A percentile compares a stretch with the other conserved stretches of the same genome.
Evolutionary conservation across 805 yeast species (phyloP).

Genomic region (Sugiyamaella americana): DNA sequence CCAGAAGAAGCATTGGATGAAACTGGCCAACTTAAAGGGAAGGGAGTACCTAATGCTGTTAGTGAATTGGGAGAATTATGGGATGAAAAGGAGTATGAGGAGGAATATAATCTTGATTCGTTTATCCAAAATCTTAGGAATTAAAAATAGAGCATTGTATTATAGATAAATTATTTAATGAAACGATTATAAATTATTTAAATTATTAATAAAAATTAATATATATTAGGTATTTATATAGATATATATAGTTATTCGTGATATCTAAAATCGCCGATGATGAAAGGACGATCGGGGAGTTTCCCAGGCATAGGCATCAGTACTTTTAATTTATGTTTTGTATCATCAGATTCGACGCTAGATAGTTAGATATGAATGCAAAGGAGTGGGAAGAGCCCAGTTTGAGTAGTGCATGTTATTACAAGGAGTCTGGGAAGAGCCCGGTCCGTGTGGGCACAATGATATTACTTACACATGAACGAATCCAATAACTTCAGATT

Average conservation of each 20-base stretch:
- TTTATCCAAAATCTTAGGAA: conserved; percentile 74
- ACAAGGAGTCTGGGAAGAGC: too few relatives aligned
- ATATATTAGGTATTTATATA: too few relatives aligned
- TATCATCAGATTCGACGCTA: conserved; percentile 60
- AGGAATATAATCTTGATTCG: conserved; percentile 89
- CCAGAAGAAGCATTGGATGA: conserved; percentile 43
- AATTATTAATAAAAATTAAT: background rate
- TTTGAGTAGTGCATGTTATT: too few relatives aligned
- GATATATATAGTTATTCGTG: conserved; percentile 48
- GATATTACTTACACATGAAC: conserved; percentile 43
- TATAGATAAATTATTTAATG: conserved; percentile 6
- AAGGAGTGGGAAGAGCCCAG: too few relatives aligned
- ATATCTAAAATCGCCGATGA: conserved; percentile 75
- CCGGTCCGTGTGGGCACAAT: too few relatives aligned
- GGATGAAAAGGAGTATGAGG: conserved; percentile 96
- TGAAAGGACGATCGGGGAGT: conserved; percentile 65
- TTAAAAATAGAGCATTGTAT: background rate
- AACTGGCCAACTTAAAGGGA: conserved; percentile 49
- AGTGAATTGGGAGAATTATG: conserved; percentile 89
- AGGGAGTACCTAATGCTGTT: conserved; percentile 75
- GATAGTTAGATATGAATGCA: too few relatives aligned
- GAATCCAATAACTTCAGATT: conserved; percentile 69
- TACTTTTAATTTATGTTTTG: conserved; percentile 58
- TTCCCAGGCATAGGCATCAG: conserved; percentile 84
- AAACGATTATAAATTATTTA: too few relatives aligned